A percentile compares a stretch with the other conserved stretches of the same genome.
Evolutionary conservation across 768 basidiomycete species (phyloP).

Genomic region (Lactarius indigo): DNA sequence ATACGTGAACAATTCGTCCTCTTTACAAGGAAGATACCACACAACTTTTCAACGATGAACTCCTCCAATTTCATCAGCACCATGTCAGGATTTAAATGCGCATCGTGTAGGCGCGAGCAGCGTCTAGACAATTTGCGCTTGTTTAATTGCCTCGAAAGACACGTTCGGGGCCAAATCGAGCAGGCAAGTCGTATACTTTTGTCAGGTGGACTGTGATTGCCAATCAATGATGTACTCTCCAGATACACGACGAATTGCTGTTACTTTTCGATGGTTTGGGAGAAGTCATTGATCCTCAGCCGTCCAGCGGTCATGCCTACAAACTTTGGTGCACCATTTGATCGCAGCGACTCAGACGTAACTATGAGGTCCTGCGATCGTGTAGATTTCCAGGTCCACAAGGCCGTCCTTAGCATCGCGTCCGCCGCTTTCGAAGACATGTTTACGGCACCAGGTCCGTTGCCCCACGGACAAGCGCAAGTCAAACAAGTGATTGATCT

Average conservation of each 20-base stretch:
- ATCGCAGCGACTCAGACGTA: constrained; percentile 36
- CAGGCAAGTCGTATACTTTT: neutral
- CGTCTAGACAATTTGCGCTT: neutral
- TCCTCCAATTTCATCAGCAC: neutral
- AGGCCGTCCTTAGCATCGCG: constrained; percentile 49
- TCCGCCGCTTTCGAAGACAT: constrained; percentile 58
- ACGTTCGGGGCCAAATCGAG: neutral
- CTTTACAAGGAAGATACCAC: neutral
- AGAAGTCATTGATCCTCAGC: neutral
- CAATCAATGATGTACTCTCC: neutral
- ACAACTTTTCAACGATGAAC: neutral
- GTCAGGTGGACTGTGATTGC: no score
- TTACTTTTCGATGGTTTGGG: neutral
- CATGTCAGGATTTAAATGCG: neutral
- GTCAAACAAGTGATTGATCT: neutral
- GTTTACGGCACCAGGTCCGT: constrained; percentile 34
- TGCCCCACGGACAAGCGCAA: neutral
- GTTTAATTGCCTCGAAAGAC: neutral
- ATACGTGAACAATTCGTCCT: neutral
- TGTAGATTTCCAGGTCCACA: constrained; percentile 51
- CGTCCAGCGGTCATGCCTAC: neutral
- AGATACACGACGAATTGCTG: neutral
- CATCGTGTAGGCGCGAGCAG: neutral
- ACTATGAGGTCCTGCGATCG: constrained; percentile 53
- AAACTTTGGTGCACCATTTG: constrained; percentile 14